A percentile compares a stretch with the other conserved stretches of the same genome.
phyloP scores from a whole-genome alignment of 129 eudicot species.

The Flaveria linearis region DNA sequence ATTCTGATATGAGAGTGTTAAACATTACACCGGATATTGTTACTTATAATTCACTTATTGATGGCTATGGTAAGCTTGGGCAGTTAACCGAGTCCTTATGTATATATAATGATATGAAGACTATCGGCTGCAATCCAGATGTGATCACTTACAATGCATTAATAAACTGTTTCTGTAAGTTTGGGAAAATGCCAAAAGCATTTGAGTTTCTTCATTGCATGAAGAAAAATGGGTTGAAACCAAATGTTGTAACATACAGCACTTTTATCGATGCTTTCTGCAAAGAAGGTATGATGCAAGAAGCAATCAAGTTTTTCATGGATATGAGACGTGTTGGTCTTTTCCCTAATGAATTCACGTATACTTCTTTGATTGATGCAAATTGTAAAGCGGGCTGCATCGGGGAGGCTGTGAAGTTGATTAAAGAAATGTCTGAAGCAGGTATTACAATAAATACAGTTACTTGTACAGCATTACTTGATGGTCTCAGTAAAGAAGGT shows the following conservation, averaged over 20 bases:
- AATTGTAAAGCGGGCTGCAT: conserved; percentile 62
- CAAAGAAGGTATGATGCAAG: conserved; percentile 84
- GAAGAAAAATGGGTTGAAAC: conserved; percentile 66
- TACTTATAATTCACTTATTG: conserved; percentile 83
- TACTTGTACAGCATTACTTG: conserved; percentile 71
- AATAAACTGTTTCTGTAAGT: conserved; percentile 85
- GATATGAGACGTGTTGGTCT: conserved; percentile 91
- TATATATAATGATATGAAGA: conserved; percentile 65
- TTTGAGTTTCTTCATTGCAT: conserved; percentile 63
- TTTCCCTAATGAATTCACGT: conserved; percentile 77
- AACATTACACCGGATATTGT: conserved; percentile 70
- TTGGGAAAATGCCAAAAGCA: conserved; percentile 64
- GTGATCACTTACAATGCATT: conserved; percentile 76
- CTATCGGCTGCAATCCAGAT: conserved; percentile 57
- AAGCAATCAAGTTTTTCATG: conserved; percentile 77
- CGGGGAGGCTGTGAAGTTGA: conserved; percentile 60
- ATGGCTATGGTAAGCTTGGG: conserved; percentile 80
- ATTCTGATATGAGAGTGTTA: conserved; percentile 57
- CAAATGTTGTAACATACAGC: conserved; percentile 87
- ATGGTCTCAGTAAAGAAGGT: conserved; percentile 71
- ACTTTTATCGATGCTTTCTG: conserved; percentile 88
- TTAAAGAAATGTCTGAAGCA: conserved; percentile 74
- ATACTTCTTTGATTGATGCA: conserved; percentile 82
- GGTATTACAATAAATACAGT: conserved; percentile 63
- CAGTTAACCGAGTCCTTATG: conserved; percentile 52